A percentile compares a stretch with the other conserved stretches of the same genome.
Conservation (phyloP, 2,329 filamentous ascomycete species). For the Exserohilum rostratum region DNA sequence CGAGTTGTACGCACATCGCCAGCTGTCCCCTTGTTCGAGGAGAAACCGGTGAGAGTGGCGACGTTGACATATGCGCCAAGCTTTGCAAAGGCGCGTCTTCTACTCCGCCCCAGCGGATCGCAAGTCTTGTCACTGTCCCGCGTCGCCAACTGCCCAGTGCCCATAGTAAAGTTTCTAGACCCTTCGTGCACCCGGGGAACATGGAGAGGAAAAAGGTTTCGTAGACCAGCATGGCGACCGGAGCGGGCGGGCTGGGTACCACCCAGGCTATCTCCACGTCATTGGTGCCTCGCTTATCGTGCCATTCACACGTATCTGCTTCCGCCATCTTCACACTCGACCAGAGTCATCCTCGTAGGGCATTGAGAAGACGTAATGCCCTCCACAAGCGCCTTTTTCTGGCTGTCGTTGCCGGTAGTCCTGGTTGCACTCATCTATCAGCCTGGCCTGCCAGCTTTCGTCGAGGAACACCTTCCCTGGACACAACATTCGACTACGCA, state of each 20-base stretch:
- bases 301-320: neutral
- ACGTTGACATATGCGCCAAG: neutral
- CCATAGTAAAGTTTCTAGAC: neutral
- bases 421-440: constrained; percentile 40
- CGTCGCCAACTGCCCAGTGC: neutral
- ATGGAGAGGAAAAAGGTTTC: neutral
- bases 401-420: constrained; percentile 32
- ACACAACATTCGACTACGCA: constrained; percentile 40
- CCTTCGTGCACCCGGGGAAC: neutral
- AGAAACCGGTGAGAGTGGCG: neutral
- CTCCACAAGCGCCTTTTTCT: constrained; percentile 26
- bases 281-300: constrained; percentile 10
- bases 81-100: neutral
- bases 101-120: neutral
- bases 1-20: neutral
- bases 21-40: neutral
- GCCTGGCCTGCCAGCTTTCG: constrained; percentile 24
- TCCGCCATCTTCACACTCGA: neutral
- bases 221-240: neutral
- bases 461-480: constrained; percentile 23
- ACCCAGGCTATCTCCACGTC: neutral
- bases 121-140: neutral
- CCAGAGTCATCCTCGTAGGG: neutral
- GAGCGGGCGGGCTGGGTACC: neutral
- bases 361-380: constrained; percentile 25